A percentile compares a stretch with the other conserved stretches of the same genome.
These are phyloP conservation scores for Plenodomus lindquistii DNA, from an alignment of 2,329 filamentous ascomycete species.

Conservation along the genomic window DNA sequence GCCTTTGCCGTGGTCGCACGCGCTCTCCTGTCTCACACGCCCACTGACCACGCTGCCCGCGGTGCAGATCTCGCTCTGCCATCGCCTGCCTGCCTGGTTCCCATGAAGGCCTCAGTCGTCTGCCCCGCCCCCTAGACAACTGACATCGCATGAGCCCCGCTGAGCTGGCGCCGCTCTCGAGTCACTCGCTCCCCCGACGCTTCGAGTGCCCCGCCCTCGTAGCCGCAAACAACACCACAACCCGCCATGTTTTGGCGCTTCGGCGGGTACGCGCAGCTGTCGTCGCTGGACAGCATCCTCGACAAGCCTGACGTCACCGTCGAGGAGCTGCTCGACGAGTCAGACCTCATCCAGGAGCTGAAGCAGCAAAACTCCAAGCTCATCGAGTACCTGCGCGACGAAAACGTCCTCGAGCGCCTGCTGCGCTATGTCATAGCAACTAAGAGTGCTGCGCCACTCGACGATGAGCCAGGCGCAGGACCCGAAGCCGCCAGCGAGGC, in stretches of 20 bases:
- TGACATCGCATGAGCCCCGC: constrained; percentile 24
- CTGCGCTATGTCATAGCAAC: constrained; percentile 91
- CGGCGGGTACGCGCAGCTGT: constrained; percentile 97
- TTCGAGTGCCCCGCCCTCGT: constrained; percentile 33
- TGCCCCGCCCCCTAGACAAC: constrained; percentile 1
- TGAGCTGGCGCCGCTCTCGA: constrained; percentile 30
- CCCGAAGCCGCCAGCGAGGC: constrained; percentile 53
- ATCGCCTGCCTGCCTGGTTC: constrained; percentile 11
- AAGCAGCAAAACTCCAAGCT: constrained; percentile 98
- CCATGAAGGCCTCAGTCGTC: constrained; percentile 10
- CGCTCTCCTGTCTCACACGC: constrained; percentile 9
- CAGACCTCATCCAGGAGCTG: constrained; percentile 93
- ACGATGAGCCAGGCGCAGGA: constrained; percentile 37
- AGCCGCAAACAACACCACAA: constrained; percentile 22
- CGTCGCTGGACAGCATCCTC: constrained; percentile 92
- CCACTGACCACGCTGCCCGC: constrained; percentile 11
- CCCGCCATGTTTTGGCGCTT: constrained; percentile 99
- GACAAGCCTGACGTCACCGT: constrained; percentile 93
- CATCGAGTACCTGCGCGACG: constrained; percentile 91
- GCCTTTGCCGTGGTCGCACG: not conserved
- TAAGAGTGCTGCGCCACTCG: constrained; percentile 52
- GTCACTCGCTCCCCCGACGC: constrained; percentile 25
- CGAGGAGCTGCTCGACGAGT: constrained; percentile 94
- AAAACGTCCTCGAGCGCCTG: constrained; percentile 79
- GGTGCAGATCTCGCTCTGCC: constrained; percentile 14